Conservation (phyloP, 164 flowering plant species). For the Aristolochia contorta region DNA sequence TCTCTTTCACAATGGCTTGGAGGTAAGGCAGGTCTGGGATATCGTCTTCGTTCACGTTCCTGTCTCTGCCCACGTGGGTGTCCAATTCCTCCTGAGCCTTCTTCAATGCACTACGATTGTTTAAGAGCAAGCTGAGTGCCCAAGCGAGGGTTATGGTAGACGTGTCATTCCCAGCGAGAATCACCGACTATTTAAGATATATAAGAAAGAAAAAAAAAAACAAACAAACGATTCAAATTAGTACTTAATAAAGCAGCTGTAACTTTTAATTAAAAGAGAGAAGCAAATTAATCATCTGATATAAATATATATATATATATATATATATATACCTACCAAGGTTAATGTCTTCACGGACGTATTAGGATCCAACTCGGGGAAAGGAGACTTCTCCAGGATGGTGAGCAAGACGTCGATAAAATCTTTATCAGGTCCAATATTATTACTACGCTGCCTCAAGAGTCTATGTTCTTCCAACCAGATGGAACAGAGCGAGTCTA, state of each 20-base stretch:
- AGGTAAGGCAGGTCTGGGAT: conserved; percentile 1
- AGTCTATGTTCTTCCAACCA: conserved; percentile 9
- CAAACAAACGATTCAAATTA: background rate
- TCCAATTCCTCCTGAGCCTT: conserved; percentile 5
- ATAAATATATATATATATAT: too few relatives aligned
- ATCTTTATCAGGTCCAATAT: background rate
- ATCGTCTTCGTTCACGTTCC: background rate
- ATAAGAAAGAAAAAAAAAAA: background rate
- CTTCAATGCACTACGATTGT: background rate
- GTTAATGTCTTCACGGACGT: conserved; percentile 5
- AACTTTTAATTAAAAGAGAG: too few relatives aligned
- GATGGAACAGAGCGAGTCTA: background rate
- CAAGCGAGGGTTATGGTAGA: background rate
- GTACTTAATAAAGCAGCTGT: too few relatives aligned
- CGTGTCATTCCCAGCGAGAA: background rate
- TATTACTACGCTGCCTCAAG: background rate
- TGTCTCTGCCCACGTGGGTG: background rate
- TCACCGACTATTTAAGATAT: background rate
- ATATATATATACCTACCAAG: background rate
- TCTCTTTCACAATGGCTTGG: conserved; percentile 6
- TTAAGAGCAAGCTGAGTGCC: background rate
- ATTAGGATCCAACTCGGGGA: background rate
- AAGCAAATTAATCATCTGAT: too few relatives aligned
- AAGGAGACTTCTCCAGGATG: too few relatives aligned
- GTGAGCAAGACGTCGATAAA: background rate